Evolutionary conservation across 1,139 yeast genomes (phyloP), one percentile per base, ranked within the genome.

Genomic region (Pichia sp.): DNA sequence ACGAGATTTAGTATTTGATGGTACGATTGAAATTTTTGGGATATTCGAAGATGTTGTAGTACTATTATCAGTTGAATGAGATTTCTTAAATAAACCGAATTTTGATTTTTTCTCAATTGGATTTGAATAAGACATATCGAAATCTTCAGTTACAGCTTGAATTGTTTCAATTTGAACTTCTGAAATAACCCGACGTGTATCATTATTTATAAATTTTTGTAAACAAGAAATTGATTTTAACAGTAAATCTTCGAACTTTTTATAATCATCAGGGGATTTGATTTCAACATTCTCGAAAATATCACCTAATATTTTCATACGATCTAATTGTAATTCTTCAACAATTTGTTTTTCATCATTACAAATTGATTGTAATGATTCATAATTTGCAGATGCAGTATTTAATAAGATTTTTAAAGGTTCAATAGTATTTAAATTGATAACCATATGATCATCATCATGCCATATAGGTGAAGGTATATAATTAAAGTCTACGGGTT

Each of bases 401-500:
- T 74, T 73, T 46, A 91, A 67, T 42, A 69, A 66, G 45, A 73
- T 72, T 55, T 83, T 79, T 56, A 91, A 67, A 39, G 72, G 76
- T 15, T 78, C 71, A 49, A 86, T 67, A 52, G 86, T 91, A 2
- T 73, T 72, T 14, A 42, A 47, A 17, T 73, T 71, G 2, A 76
- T 72, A 14, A 79, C 68, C 65, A 91, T 77, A 36, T 75, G 68
- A 49, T 88, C 95, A 60, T 91, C 96, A 56, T 91, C 98, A 61
- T 89, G 97, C 98, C 98, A 93, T 38, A 93, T 83, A 26, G 89
- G 79, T 31, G 95, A 80, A 1, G 97, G 96, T 50, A 85, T 74
- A 55, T 82, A 93, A 51, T 76, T 73, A 57, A 82, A 85, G 61
- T 91, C 97, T 5, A 67, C 67, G 0, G 97, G 98, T 54, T 88